These are phyloP conservation scores for Vinca major DNA, from an alignment of 305 asterid species.

Conservation along the genomic window DNA sequence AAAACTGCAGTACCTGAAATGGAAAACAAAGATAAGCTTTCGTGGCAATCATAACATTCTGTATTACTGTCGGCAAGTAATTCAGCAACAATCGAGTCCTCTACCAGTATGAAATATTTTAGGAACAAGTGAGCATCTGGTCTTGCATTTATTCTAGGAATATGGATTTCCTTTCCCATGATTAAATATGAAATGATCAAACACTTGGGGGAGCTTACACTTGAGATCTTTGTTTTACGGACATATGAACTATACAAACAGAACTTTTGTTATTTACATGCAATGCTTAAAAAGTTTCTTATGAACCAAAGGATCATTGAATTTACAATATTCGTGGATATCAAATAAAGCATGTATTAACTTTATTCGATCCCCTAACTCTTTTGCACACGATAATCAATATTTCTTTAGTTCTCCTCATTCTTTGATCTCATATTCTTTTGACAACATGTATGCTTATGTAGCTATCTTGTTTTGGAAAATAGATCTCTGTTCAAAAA, in stretches of 20 bases:
- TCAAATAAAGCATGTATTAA: background rate
- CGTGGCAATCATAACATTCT: background rate
- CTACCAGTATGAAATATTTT: background rate
- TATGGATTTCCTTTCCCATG: background rate
- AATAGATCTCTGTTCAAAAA: background rate
- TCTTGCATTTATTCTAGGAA: background rate
- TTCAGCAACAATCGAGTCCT: background rate
- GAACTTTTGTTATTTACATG: background rate
- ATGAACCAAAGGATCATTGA: background rate
- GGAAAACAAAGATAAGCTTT: background rate
- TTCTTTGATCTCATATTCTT: too few species aligned
- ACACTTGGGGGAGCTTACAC: background rate
- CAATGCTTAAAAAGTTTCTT: background rate
- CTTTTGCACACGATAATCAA: background rate
- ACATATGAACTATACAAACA: background rate
- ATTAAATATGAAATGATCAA: background rate
- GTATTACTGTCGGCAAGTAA: background rate
- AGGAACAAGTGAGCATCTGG: background rate
- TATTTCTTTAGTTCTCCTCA: background rate
- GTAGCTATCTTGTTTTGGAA: background rate
- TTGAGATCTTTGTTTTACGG: background rate
- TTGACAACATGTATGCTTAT: too few species aligned
- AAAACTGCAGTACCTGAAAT: slow-evolving; percentile 5
- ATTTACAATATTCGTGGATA: background rate
- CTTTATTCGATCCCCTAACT: background rate